phyloP scores from a whole-genome alignment of 1,284 basidiomycete species.

The Vanrija sp. region DNA sequence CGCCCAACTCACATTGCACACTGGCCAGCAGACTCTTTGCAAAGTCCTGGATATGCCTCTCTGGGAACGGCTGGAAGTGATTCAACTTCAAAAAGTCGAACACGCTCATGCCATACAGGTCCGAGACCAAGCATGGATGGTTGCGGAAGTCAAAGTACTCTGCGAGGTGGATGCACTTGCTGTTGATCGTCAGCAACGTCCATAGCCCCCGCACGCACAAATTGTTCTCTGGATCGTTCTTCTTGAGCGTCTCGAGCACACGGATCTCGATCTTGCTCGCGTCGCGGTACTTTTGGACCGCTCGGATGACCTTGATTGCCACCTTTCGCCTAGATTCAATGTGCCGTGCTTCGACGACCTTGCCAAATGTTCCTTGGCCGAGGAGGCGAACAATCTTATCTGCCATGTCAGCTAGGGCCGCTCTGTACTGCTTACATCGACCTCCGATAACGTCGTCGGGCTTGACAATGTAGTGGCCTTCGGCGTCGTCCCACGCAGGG shows the following conservation, averaged over 20 bases:
- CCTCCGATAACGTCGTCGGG: conserved; percentile 78
- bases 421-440: conserved; percentile 60
- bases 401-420: conserved; percentile 41
- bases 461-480: conserved; percentile 89
- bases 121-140: conserved; percentile 96
- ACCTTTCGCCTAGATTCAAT: conserved; percentile 68
- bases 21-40: conserved; percentile 87
- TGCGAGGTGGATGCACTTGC: conserved; percentile 96
- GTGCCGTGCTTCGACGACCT: conserved; percentile 93
- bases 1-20: conserved; percentile 74
- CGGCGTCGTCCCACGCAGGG: conserved; percentile 79
- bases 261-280: conserved; percentile 98
- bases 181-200: conserved; percentile 45
- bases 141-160: conserved; percentile 96
- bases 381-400: conserved; percentile 85
- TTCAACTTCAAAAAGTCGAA: conserved; percentile 99
- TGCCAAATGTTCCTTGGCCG: conserved; percentile 98
- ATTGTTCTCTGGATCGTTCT: conserved; percentile 81
- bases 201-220: conserved; percentile 60
- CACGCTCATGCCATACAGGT: conserved; percentile 93
- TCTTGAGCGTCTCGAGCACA: conserved; percentile 85
- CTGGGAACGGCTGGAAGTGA: conserved; percentile 91
- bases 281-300: conserved; percentile 95
- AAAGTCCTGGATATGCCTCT: conserved; percentile 92
- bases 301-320: conserved; percentile 98